These are phyloP conservation scores for Suhomyces bribrorum DNA, from an alignment of 1,139 yeast species.

Conservation along the genomic window DNA sequence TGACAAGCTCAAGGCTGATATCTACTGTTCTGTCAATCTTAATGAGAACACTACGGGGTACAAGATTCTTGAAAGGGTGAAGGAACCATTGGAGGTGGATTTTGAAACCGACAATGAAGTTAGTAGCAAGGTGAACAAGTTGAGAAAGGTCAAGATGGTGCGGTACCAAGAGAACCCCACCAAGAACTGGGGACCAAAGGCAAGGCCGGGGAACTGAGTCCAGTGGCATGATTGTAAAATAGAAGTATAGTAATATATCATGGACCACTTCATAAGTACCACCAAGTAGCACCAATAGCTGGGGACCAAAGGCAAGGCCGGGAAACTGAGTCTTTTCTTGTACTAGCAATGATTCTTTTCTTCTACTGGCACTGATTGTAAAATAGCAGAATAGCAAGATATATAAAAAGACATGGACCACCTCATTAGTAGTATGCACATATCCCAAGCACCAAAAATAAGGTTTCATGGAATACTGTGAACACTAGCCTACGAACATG, in stretches of 20 bases:
- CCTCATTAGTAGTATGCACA: no score
- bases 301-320: slow-evolving; percentile 95
- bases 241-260: no score
- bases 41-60: slow-evolving; percentile 57
- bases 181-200: slow-evolving; percentile 95
- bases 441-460: no score
- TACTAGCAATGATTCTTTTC: no score
- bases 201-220: slow-evolving; percentile 49
- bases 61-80: slow-evolving; percentile 50
- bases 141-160: slow-evolving; percentile 77
- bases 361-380: neutral
- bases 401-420: no score
- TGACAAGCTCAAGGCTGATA: slow-evolving; percentile 27
- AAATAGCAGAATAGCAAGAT: no score
- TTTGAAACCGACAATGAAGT: slow-evolving; percentile 52
- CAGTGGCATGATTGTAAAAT: neutral
- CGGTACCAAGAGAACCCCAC: slow-evolving; percentile 91
- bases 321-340: slow-evolving; percentile 1
- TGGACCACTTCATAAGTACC: no score
- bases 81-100: slow-evolving; percentile 45
- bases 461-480: no score
- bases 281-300: slow-evolving; percentile 31
- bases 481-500: no score
- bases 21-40: slow-evolving; percentile 37
- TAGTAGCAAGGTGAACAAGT: slow-evolving; percentile 53